These are phyloP conservation scores for Medicago truncatula DNA, from an alignment of 306 rosid species.

Conservation along the genomic window MtrunA17r5.0-ANR NC_053047.1:3944501-3945000, in stretches of 20 bases:
- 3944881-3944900: constrained; percentile 84
- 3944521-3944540: too few species aligned
- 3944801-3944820: constrained; percentile 73
- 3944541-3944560: neutral
- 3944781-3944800: constrained; percentile 71
- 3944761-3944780: constrained; percentile 9
- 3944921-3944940: constrained; percentile 79
- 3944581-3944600: neutral
- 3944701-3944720: neutral
- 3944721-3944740: constrained; percentile 16
- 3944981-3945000: constrained; percentile 18
- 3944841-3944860: constrained; percentile 66
- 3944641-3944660: too few species aligned
- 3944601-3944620: neutral
- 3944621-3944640: constrained; percentile 20
- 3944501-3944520: neutral
- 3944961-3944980: constrained; percentile 17
- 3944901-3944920: constrained; percentile 73
- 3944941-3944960: constrained; percentile 28
- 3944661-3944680: neutral
- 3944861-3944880: constrained; percentile 60
- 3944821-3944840: constrained; percentile 80
- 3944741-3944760: constrained; percentile 37
- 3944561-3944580: neutral
- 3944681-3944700: neutral